Base-by-base conservation (phyloP, 495 filamentous ascomycete species). In the Viridothelium virens region DNA sequence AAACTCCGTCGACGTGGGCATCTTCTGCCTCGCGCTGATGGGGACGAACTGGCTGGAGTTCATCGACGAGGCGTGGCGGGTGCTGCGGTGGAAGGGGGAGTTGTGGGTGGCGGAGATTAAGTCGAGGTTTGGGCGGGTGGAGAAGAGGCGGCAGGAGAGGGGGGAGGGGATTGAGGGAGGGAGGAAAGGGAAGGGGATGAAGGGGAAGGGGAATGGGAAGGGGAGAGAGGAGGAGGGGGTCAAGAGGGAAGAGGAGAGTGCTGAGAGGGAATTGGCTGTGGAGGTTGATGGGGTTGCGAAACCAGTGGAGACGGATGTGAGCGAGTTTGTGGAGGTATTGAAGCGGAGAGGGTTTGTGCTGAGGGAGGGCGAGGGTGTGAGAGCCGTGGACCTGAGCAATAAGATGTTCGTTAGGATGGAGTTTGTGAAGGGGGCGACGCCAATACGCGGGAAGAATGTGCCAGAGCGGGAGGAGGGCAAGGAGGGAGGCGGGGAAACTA, bases 361-460 rank as follows among this genome's bases (percentile, higher is more conserved):
- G 18, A 82, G 84, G 66, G 82, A 81, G 25, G 53, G 18, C 5
- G 78, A 80, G 33, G 80, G 78, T 34, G 77, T 77, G 10, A 79
- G 83, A 50, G 83, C 85, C 0, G 79, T 94, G 10, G 92, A 97
- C 74, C 80, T 91, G 74, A 83, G 80, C 41, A 98, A 98, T 78
- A 96, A 90, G 79, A 98, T 98, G 94, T 98, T 98, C 82, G 91
- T 97, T 63, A 88, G 86, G 74, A 93, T 98, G 91, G 83, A 85
- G 70, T 97, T 98, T 79, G 80, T 94, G 64, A 97, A 97, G 79
- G 84, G 80, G 36, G 81, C 81, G 34, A 80, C 85, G 47, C 87
- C 89, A 2, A 76, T 81, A 12, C 87, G 83, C 75, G 89, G 90
- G 9, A 94, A 92, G 76, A 81, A 87, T 68, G 84, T 77, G 34